phyloP scores from a whole-genome alignment of 352 stramenopile species.

The Globisporangium heterothallicum region DNA sequence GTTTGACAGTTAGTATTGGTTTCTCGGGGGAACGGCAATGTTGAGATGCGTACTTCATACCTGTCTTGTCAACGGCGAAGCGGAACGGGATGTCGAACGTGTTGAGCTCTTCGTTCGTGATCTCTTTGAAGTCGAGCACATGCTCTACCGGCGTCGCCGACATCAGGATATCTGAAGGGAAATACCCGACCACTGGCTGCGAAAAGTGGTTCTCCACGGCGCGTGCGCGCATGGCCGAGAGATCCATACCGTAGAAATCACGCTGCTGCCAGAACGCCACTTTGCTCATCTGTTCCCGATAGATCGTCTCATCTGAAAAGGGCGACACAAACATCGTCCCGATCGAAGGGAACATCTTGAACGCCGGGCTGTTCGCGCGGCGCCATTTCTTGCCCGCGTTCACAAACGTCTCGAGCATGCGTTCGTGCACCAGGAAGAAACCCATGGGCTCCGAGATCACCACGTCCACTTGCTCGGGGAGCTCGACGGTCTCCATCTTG shows the following conservation, averaged over 20 bases:
- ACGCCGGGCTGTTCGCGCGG: constrained; percentile 49
- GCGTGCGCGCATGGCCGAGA: constrained; percentile 88
- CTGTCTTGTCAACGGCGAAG: constrained; percentile 84
- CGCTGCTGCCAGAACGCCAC: constrained; percentile 93
- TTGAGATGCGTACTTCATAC: no score
- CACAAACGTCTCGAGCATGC: constrained; percentile 98
- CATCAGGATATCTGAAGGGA: constrained; percentile 74
- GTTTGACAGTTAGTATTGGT: background rate
- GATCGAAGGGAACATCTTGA: constrained; percentile 96
- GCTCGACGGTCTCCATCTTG: constrained; percentile 95
- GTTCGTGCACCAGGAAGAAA: constrained; percentile 99
- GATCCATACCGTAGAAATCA: constrained; percentile 97
- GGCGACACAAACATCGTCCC: constrained; percentile 96
- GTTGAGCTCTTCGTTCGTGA: constrained; percentile 75
- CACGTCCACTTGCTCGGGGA: constrained; percentile 97
- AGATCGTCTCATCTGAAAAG: constrained; percentile 94
- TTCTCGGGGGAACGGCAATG: background rate
- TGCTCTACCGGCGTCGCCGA: constrained; percentile 54
- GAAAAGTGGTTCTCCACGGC: constrained; percentile 98
- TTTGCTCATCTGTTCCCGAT: constrained; percentile 89
- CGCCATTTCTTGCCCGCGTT: constrained; percentile 93
- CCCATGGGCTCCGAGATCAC: constrained; percentile 99
- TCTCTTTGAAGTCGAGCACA: constrained; percentile 80
- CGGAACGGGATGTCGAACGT: constrained; percentile 89
- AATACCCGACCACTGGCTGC: constrained; percentile 94